Percentiles rank a stretch among this genome's conserved stretches.
Conservation (phyloP, 306 rosid species). For the Ochetophila trinervis region DNA sequence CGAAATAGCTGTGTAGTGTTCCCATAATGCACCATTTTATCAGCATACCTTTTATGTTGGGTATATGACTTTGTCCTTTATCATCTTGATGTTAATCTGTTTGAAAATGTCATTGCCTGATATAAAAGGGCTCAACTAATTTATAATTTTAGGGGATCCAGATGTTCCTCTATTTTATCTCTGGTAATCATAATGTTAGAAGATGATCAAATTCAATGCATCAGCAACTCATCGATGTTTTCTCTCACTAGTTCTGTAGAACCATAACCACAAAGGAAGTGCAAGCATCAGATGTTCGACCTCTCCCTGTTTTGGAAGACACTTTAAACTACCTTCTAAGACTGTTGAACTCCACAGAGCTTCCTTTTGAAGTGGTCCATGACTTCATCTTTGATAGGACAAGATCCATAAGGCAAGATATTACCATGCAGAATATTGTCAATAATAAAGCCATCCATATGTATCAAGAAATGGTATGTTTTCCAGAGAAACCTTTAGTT, state of each 20-base stretch:
- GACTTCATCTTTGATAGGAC: conserved; percentile 89
- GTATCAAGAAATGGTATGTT: conserved; percentile 78
- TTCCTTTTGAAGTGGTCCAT: conserved; percentile 73
- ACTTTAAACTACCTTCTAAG: conserved; percentile 59
- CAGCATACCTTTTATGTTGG: too few species aligned
- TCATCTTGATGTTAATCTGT: too few species aligned
- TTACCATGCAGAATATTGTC: conserved; percentile 73
- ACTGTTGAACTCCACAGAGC: conserved; percentile 53
- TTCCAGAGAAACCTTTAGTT: conserved; percentile 12
- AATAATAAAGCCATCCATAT: conserved; percentile 53
- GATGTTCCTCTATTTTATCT: not conserved
- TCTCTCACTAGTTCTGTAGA: conserved; percentile 75
- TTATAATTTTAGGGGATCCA: not conserved
- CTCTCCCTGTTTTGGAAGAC: conserved; percentile 68
- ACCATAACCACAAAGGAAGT: conserved; percentile 55
- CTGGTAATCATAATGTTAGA: not conserved
- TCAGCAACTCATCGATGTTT: not conserved
- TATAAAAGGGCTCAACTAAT: not conserved
- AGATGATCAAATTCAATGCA: not conserved
- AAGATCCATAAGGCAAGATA: conserved; percentile 91
- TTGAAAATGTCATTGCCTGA: not conserved
- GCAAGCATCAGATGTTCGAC: conserved; percentile 74
- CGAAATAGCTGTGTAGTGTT: too few species aligned
- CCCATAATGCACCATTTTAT: too few species aligned
- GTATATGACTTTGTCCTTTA: too few species aligned